A percentile compares a stretch with the other conserved stretches of the same genome.
These are phyloP conservation scores for Paecilomyces sp. DNA, from an alignment of 2,329 filamentous ascomycete genomes.

Conservation along the genomic window DNA sequence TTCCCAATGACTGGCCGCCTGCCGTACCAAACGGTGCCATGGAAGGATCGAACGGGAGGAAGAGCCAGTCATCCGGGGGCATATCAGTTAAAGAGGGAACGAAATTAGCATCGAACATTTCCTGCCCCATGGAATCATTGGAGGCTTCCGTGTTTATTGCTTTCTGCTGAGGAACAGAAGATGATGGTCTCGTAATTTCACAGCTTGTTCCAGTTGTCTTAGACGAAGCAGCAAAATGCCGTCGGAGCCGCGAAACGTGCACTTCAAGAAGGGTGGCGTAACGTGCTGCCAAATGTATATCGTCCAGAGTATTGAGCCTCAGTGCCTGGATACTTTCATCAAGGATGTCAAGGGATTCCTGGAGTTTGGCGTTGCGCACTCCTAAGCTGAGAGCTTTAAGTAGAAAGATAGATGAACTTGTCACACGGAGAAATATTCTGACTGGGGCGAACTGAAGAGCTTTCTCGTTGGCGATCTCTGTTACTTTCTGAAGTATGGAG, in stretches of 20 bases:
- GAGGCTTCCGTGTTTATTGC: neutral
- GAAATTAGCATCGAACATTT: neutral
- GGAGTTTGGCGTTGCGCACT: conserved; percentile 42
- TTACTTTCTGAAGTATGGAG: conserved; percentile 45
- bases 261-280: conserved; percentile 45
- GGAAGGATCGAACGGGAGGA: conserved; percentile 35
- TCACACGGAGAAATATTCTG: conserved; percentile 48
- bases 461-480: conserved; percentile 39
- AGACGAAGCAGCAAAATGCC: conserved; percentile 24
- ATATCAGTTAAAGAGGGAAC: conserved; percentile 16
- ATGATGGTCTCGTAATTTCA: conserved; percentile 6
- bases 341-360: conserved; percentile 42
- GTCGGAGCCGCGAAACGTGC: conserved; percentile 35
- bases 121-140: neutral
- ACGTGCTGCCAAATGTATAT: conserved; percentile 46
- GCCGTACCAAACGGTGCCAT: conserved; percentile 37
- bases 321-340: conserved; percentile 43
- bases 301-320: conserved; percentile 43
- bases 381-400: conserved; percentile 46
- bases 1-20: conserved; percentile 31
- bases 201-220: conserved; percentile 7
- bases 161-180: conserved; percentile 5
- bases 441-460: conserved; percentile 47
- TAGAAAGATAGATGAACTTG: conserved; percentile 49
- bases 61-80: conserved; percentile 36